These are phyloP conservation scores for Stachybotrys elegans DNA, from an alignment of 2,329 filamentous ascomycete genomes.

Conservation along the genomic window DNA sequence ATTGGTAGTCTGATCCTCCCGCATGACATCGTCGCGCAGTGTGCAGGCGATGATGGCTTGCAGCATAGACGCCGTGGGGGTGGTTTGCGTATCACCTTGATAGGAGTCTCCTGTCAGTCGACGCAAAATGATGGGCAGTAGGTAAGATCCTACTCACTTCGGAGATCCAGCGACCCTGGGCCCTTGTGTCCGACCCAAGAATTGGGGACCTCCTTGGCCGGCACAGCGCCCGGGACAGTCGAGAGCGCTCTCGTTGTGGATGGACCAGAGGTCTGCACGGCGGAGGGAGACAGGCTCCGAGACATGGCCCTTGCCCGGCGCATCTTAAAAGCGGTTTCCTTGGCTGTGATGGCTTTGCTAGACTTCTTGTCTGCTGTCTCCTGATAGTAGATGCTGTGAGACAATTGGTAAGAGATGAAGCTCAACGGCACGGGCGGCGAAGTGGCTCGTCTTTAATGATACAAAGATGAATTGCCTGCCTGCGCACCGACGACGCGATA, in stretches of 20 bases:
- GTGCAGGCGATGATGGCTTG: conserved; percentile 68
- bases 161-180: conserved; percentile 12
- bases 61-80: conserved; percentile 77
- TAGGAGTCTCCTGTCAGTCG: too few species aligned
- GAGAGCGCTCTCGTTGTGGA: background rate
- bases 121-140: too few species aligned
- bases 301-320: background rate
- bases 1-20: conserved; percentile 74
- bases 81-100: conserved; percentile 60
- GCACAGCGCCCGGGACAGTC: background rate
- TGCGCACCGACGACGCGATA: too few species aligned
- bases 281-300: background rate
- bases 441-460: too few species aligned
- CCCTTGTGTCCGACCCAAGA: conserved; percentile 14
- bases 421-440: too few species aligned
- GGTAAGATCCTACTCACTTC: conserved; percentile 14
- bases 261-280: background rate
- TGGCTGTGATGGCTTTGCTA: background rate
- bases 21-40: conserved; percentile 78
- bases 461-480: too few species aligned
- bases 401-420: too few species aligned
- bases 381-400: too few species aligned
- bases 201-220: conserved; percentile 4
- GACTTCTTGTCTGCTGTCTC: background rate
- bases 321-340: background rate